Evolutionary conservation across 208 protist species (phyloP), one percentile per base, ranked within the genome.

Genomic region (Crithidia fasciculata): DNA sequence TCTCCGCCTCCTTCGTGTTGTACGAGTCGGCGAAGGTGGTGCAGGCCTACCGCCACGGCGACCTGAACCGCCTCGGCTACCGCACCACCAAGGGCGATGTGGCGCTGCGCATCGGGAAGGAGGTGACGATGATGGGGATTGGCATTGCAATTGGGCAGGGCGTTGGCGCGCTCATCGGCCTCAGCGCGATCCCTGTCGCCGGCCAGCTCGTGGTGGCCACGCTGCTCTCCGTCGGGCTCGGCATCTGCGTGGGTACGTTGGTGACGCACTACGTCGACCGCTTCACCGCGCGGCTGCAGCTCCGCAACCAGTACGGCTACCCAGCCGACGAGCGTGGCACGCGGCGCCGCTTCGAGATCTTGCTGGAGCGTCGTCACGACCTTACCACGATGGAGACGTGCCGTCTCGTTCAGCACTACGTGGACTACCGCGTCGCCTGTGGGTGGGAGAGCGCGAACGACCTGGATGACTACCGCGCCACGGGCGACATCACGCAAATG

Each of bases 401-500:
- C 74, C 68, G 74, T 13, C 70, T 90, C 19, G 85, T 94, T 8
- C 89, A 94, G 73, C 86, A 94, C 72, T 91, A 94, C 69, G 78
- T 78, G 56, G 89, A 94, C 80, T 94, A 90, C 65, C 81, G 89
- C 8, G 85, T 94, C n/a, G 83, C 86, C 37, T 81, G 81, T 64
- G 89, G 89, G 18, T 94, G 89, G 89, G 85, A 91, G 69, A 89
- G 85, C 73, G 53, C 73, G 8, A 89, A 75, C 18, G 89, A 89
- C 76, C 68, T 90, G 41, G 82, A 86, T 69, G 84, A 91, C 69
- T 91, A 94, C 80, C 80, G 89, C 53, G 69, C 82, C 52, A 76
- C 84, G 2, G 86, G 80, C 49, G 81, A 91, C 75, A 84, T 87
- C 28, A 80, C 76, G 8, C 80, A 76, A 55, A 89, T 91, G 84